These are phyloP conservation scores for Nigrospora sphaerica DNA, from an alignment of 2,329 filamentous ascomycete genomes.

Conservation along the genomic window DNA sequence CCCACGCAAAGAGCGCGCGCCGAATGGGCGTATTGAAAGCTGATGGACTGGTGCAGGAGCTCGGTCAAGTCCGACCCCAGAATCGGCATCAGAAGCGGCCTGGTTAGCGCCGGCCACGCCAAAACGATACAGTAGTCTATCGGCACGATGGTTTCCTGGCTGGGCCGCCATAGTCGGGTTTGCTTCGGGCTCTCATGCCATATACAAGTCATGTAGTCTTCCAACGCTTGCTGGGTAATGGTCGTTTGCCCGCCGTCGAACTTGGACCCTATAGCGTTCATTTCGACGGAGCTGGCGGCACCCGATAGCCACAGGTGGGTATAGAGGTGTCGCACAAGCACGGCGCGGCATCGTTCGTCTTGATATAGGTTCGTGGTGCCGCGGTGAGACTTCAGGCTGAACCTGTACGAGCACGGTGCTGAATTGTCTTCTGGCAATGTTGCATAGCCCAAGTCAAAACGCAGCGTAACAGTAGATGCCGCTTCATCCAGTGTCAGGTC, in stretches of 20 bases:
- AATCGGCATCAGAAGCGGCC: constrained; percentile 92
- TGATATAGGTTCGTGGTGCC: constrained; percentile 30
- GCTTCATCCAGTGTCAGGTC: too few relatives aligned
- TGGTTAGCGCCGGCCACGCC: constrained; percentile 97
- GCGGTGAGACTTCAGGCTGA: too few relatives aligned
- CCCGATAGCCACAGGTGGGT: constrained; percentile 86
- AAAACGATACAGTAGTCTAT: constrained; percentile 98
- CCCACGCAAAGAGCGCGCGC: constrained; percentile 92
- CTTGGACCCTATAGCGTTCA: not conserved
- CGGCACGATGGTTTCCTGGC: constrained; percentile 83
- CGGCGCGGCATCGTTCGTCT: constrained; percentile 58
- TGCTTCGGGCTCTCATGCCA: constrained; percentile 40
- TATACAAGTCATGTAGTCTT: constrained; percentile 90
- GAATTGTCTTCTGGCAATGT: too few relatives aligned
- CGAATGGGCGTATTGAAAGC: constrained; percentile 95
- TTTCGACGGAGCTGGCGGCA: constrained; percentile 40
- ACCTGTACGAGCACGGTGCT: too few relatives aligned
- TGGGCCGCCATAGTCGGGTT: constrained; percentile 21
- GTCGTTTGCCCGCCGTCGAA: constrained; percentile 21
- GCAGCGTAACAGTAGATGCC: too few relatives aligned
- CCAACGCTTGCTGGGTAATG: constrained; percentile 76
- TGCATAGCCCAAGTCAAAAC: too few relatives aligned
- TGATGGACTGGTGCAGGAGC: constrained; percentile 92
- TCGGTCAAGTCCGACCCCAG: constrained; percentile 95
- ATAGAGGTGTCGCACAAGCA: constrained; percentile 86